Percentiles rank a stretch among this genome's conserved stretches.
Evolutionary conservation across 2,329 filamentous ascomycete genomes (phyloP).

Genomic region (Huntiella decipiens): DNA sequence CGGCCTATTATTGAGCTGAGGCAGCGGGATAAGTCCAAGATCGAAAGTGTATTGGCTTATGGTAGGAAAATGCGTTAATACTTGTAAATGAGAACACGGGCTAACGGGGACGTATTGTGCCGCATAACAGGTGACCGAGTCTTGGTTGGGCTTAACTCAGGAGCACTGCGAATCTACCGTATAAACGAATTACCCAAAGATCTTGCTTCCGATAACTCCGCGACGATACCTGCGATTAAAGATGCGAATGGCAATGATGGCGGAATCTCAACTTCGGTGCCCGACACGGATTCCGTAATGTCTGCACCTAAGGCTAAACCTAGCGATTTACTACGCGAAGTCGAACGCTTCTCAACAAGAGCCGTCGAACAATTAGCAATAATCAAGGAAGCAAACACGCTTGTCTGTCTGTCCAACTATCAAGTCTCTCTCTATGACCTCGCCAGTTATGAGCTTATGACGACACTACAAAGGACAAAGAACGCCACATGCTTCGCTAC

Average conservation of each 20-base stretch:
- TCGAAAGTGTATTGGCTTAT: constrained; percentile 86
- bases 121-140: constrained; percentile 54
- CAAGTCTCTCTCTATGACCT: constrained; percentile 81
- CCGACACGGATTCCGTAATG: background rate
- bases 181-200: constrained; percentile 45
- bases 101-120: too few species aligned
- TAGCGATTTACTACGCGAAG: constrained; percentile 72
- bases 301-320: constrained; percentile 24
- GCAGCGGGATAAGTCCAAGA: constrained; percentile 86
- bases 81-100: too few species aligned
- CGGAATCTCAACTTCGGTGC: constrained; percentile 1
- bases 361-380: constrained; percentile 86
- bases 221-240: background rate
- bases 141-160: constrained; percentile 79
- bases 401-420: constrained; percentile 80
- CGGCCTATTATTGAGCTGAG: constrained; percentile 93
- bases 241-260: background rate
- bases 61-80: constrained; percentile 28
- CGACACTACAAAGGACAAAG: constrained; percentile 63
- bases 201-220: constrained; percentile 12
- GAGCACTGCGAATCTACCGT: constrained; percentile 74
- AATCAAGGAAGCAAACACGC: constrained; percentile 82
- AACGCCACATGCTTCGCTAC: constrained; percentile 82
- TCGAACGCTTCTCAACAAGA: constrained; percentile 82
- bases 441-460: constrained; percentile 62